Percentiles rank a stretch among this genome's conserved stretches.
phyloP scores from a whole-genome alignment of 2,329 filamentous ascomycete genomes.

The Fusarium siculi region DNA sequence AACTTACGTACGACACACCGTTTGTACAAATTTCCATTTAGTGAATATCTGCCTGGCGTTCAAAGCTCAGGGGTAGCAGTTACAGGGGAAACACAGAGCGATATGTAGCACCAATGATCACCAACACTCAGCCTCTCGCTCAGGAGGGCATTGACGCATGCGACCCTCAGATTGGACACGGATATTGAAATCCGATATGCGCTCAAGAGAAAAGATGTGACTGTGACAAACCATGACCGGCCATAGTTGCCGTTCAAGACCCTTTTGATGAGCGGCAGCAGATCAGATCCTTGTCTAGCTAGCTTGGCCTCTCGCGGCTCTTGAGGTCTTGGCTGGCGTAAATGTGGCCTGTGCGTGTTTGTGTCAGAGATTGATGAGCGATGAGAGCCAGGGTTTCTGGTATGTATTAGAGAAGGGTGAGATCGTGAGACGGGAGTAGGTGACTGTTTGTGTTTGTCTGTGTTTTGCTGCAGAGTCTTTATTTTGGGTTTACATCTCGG shows the following conservation, averaged over 20 bases:
- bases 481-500: background rate
- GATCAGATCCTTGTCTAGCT: slow-evolving; percentile 32
- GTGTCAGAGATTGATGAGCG: slow-evolving; percentile 11
- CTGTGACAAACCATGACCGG: slow-evolving; percentile 3
- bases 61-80: slow-evolving; percentile 13
- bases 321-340: slow-evolving; percentile 38
- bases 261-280: slow-evolving; percentile 27
- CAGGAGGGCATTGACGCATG: slow-evolving; percentile 1
- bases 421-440: background rate
- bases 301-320: slow-evolving; percentile 37
- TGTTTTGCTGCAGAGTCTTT: background rate
- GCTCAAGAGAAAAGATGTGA: slow-evolving; percentile 9
- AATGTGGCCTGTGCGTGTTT: slow-evolving; percentile 19
- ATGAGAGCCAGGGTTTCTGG: slow-evolving; percentile 1
- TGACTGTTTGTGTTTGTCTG: background rate
- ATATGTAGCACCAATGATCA: background rate
- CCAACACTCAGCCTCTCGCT: background rate
- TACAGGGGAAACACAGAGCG: slow-evolving; percentile 8
- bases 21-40: slow-evolving; percentile 1
- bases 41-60: slow-evolving; percentile 4
- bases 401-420: slow-evolving; percentile 17
- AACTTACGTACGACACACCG: slow-evolving; percentile 21
- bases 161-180: slow-evolving; percentile 15
- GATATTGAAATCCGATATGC: slow-evolving; percentile 34
- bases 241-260: slow-evolving; percentile 14